A percentile compares a stretch with the other conserved stretches of the same genome.
Conservation (phyloP, 1,284 basidiomycete genomes). For the Apiotrichum mycotoxinovorans region DNA sequence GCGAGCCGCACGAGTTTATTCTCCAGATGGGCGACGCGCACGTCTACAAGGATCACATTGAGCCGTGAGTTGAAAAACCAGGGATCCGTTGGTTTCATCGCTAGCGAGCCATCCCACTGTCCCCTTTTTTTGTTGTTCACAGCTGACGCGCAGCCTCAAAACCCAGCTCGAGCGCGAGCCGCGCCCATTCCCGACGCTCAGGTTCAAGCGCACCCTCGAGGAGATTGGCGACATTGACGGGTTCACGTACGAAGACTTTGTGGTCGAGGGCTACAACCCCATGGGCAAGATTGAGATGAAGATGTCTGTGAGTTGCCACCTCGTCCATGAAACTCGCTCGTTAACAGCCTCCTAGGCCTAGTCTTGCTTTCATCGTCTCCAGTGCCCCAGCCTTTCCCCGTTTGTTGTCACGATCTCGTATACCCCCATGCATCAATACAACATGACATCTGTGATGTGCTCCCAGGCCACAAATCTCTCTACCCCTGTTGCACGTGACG, state of each 20-base stretch:
- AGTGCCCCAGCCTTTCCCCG: not conserved
- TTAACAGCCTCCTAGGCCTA: not conserved
- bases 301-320: constrained; percentile 78
- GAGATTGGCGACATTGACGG: constrained; percentile 68
- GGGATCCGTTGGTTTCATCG: no score
- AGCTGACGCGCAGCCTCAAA: constrained; percentile 54
- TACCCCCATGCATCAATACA: constrained; percentile 2
- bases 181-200: constrained; percentile 74
- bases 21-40: constrained; percentile 96
- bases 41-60: constrained; percentile 89
- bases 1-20: constrained; percentile 80
- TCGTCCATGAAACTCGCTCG: no score
- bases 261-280: constrained; percentile 81
- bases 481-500: no score
- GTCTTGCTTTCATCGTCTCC: not conserved
- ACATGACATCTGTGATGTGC: constrained; percentile 5
- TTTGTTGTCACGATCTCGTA: not conserved
- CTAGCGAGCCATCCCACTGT: no score
- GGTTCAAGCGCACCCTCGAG: constrained; percentile 62
- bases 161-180: constrained; percentile 77
- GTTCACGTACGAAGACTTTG: constrained; percentile 75
- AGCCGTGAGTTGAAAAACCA: constrained; percentile 54
- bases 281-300: constrained; percentile 90
- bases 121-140: not conserved
- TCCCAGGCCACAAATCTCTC: no score